Base-by-base conservation (phyloP, 2,329 filamentous ascomycete genomes). In the Diaporthe vexans region DNA sequence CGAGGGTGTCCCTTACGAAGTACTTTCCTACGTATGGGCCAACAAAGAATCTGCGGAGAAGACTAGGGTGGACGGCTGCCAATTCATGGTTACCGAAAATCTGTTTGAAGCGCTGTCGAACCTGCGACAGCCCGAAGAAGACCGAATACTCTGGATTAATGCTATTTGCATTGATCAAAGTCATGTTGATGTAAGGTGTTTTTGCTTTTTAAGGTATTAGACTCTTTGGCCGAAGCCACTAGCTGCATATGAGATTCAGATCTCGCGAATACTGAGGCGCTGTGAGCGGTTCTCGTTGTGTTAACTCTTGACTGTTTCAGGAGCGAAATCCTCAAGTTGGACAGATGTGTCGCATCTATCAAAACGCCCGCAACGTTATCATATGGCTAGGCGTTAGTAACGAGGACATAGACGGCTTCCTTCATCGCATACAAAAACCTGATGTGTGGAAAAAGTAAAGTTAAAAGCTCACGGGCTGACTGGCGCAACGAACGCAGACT, bases 11-110 rank as follows among this genome's bases (percentile, higher is more conserved):
- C 57, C 57, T 26, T 61, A 43, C 7, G 35, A 61, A 43, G 57
- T 37, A 43, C n/a, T 61, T 24, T 61, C 57, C n/a, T 61, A 61
- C n/a, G 35, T 61, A 19, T 61, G n/a, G 35, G 35, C 37, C 11
- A 43, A 40, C 11, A 61, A 17, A 24, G 11, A 26, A 43, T 19
- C 57, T 19, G 6, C 35, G 13, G n/a, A 43, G n/a, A 43, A 17
- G 13, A 61, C 43, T 11, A 9, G 6, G 13, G 11, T 61, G 6
- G 13, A 29, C 1, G 57, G 33, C 13, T 43, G n/a, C 8, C 35
- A 6, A 26, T 43, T 43, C 17, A 17, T 9, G 29, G 58, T 63
- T 9, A 63, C 24, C 1, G 40, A 29, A 9, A 63, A 63, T 24
- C 40, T 63, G n/a, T 46, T 29, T 7, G 37, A 63, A 63, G 58